Evolutionary conservation across 2,329 filamentous ascomycete genomes (phyloP), one percentile per base, ranked within the genome.

Genomic region (Phialophora chinensis): DNA sequence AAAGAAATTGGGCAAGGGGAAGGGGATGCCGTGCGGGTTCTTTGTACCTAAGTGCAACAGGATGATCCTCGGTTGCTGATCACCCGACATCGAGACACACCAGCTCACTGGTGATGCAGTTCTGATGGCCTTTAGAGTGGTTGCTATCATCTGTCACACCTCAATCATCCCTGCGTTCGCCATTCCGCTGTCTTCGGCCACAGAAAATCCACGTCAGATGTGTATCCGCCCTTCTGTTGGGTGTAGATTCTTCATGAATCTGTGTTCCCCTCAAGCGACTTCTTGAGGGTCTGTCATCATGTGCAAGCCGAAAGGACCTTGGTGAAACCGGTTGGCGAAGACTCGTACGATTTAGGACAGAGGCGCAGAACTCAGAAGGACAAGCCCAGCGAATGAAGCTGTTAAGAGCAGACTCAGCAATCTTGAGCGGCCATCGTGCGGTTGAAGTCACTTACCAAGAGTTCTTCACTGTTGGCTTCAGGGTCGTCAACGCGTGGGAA

Each of bases 401-500:
- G 53, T n/a, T n/a, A 55, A 4, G 17, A 31, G 38, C 38, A 35
- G 53, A 35, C 29, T 55, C 53, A 55, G 53, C 29, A 55, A 31
- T 20, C 23, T 29, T 55, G 25, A 11, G 17, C 17, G 17, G 17
- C 53, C 17, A 29, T 14, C 17, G 4, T 11, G 25, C 4, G 29
- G 7, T 11, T 29, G 12, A 20, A 27, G 53, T 31, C n/a, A 55
- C 27, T 31, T 55, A 55, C 53, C 25, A 55, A 17, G 53, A 33
- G 53, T 11, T 55, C 53, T 55, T 55, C 53, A 55, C 53, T 20
- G 29, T 55, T 35, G 8, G 53, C 49, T 42, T 61, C 49, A 7
- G 4, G 17, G 52, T 17, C 42, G n/a, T 47, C 31, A 17, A 44
- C 58, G 54, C 33, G 29, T 20, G 61, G 35, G 60, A 66, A 65